Conservation (phyloP, 306 rosid genomes). For the Cucumis sativus region Cucumber_9930_V3 NC_026656.2:20590001-20590500, state of each 20-base stretch:
- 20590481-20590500: not conserved
- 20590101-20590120: constrained; percentile 14
- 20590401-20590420: not conserved
- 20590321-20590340: not conserved
- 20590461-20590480: not conserved
- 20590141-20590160: constrained; percentile 54
- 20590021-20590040: constrained; percentile 1
- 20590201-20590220: constrained; percentile 21
- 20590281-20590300: not conserved
- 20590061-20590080: not conserved
- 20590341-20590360: not conserved
- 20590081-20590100: no score
- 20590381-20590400: not conserved
- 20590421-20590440: not conserved
- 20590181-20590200: constrained; percentile 17
- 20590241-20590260: not conserved
- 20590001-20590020: not conserved
- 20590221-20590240: constrained; percentile 34
- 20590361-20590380: not conserved
- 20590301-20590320: not conserved
- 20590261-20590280: not conserved
- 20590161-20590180: constrained; percentile 46
- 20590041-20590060: constrained; percentile 7
- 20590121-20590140: not conserved
- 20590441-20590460: not conserved